Evolutionary conservation across 169 alveolate genomes (phyloP).

Genomic region (Plasmodium sp.): DNA sequence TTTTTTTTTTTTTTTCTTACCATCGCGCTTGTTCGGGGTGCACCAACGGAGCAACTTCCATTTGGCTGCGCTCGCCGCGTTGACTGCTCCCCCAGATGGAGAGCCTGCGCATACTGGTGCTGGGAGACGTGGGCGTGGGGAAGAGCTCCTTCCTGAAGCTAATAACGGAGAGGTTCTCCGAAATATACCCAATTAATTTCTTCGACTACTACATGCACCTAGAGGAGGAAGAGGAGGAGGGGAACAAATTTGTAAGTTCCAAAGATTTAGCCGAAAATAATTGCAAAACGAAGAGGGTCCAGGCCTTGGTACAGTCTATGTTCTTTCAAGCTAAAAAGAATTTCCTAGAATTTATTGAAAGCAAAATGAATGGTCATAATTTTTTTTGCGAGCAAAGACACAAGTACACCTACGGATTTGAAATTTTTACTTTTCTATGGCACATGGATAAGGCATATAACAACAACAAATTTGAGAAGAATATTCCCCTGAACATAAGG

Average conservation of each 20-base stretch:
- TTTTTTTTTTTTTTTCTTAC: no score
- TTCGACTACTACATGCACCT: constrained; percentile 40
- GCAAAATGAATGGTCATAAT: constrained; percentile 22
- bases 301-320: constrained; percentile 29
- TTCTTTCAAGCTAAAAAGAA: constrained; percentile 69
- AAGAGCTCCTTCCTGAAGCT: constrained; percentile 63
- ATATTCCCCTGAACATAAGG: constrained; percentile 40
- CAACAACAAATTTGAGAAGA: constrained; percentile 38
- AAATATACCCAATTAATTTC: constrained; percentile 45
- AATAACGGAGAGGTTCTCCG: constrained; percentile 35
- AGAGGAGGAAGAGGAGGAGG: constrained; percentile 26
- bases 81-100: not conserved
- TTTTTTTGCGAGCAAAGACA: constrained; percentile 51
- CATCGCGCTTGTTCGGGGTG: not conserved
- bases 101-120: constrained; percentile 32
- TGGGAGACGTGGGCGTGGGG: constrained; percentile 73
- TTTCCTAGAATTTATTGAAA: constrained; percentile 45
- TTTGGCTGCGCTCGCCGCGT: not conserved
- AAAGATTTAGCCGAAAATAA: constrained; percentile 52
- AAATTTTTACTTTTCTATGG: constrained; percentile 55
- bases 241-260: constrained; percentile 9
- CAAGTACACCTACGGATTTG: constrained; percentile 64
- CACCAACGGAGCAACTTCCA: not conserved
- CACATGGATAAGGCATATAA: constrained; percentile 33
- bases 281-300: constrained; percentile 19